Evolutionary conservation across 192 early-diverging fungal species (phyloP).

Genomic region (Chytriomyces hyalinus): DNA sequence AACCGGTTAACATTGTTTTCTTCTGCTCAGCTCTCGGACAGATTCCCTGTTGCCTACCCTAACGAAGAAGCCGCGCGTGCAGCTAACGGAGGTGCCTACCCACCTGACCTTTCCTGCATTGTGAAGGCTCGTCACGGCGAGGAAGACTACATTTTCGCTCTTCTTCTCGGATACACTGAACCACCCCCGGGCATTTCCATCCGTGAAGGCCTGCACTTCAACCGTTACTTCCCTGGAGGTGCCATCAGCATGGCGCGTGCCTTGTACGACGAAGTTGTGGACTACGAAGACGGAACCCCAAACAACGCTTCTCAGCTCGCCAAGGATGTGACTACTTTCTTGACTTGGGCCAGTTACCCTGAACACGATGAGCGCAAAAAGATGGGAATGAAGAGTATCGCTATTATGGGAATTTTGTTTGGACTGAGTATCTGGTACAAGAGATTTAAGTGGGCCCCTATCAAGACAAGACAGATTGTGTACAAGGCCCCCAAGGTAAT

Average conservation of each 20-base stretch:
- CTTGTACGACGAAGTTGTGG: slow-evolving; percentile 91
- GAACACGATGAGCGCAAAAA: slow-evolving; percentile 97
- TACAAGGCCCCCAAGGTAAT: slow-evolving; percentile 54
- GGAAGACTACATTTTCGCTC: slow-evolving; percentile 93
- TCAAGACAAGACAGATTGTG: slow-evolving; percentile 94
- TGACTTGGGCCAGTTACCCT: slow-evolving; percentile 95
- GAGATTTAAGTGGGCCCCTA: slow-evolving; percentile 86
- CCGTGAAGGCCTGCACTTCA: slow-evolving; percentile 96
- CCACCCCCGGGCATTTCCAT: slow-evolving; percentile 91
- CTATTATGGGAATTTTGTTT: slow-evolving; percentile 72
- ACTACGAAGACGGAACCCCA: slow-evolving; percentile 96
- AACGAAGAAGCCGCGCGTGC: slow-evolving; percentile 97
- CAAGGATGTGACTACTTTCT: slow-evolving; percentile 94
- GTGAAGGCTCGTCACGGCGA: slow-evolving; percentile 94
- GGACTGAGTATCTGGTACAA: slow-evolving; percentile 87
- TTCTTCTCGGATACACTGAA: slow-evolving; percentile 93
- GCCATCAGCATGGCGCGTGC: slow-evolving; percentile 95
- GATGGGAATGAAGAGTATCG: slow-evolving; percentile 89
- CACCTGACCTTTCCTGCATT: slow-evolving; percentile 95
- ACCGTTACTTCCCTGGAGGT: slow-evolving; percentile 99
- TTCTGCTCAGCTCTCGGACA: slow-evolving; percentile 72
- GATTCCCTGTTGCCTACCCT: slow-evolving; percentile 87
- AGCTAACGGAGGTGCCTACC: slow-evolving; percentile 93
- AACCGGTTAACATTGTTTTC: slow-evolving; percentile 4
- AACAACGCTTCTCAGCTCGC: slow-evolving; percentile 95